Percentiles rank a stretch among this genome's conserved stretches.
Conservation (phyloP, 345 rosid genomes). For the Populus davidiana region DNA sequence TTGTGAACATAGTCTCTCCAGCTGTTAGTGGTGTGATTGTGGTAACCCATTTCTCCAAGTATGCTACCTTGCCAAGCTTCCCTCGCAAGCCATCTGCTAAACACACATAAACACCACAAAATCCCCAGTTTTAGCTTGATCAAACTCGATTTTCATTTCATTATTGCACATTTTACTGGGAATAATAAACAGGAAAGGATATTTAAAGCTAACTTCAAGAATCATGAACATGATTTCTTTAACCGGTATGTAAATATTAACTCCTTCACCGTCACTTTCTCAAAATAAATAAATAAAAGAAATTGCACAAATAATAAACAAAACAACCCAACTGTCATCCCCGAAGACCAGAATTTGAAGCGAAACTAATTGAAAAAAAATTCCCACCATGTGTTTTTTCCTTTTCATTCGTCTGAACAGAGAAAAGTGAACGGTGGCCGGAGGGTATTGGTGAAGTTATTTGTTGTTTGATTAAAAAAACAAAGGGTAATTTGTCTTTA, state of each 20-base stretch:
- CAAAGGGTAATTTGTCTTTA: not conserved
- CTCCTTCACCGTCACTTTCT: not conserved
- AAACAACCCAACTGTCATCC: not conserved
- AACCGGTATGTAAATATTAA: not conserved
- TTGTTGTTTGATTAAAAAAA: not conserved
- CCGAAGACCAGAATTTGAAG: not conserved
- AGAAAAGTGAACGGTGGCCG: too few species aligned
- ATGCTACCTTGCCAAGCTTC: constrained; percentile 56
- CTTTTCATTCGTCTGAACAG: not conserved
- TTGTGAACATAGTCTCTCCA: constrained; percentile 41
- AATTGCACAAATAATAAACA: too few species aligned
- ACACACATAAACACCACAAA: not conserved
- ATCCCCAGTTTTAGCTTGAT: not conserved
- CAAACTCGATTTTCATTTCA: not conserved
- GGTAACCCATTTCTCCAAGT: constrained; percentile 62
- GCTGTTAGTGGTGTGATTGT: constrained; percentile 48
- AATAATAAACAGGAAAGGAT: not conserved
- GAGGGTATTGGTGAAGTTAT: not conserved
- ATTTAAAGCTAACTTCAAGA: not conserved
- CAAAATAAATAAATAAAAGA: not conserved
- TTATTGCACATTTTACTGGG: not conserved
- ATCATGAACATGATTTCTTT: not conserved
- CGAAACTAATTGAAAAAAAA: too few species aligned
- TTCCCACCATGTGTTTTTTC: not conserved
- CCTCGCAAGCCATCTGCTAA: constrained; percentile 48